These are phyloP conservation scores for Colletotrichum sp. DNA, from an alignment of 2,329 filamentous ascomycete species.

Conservation along the genomic window DNA sequence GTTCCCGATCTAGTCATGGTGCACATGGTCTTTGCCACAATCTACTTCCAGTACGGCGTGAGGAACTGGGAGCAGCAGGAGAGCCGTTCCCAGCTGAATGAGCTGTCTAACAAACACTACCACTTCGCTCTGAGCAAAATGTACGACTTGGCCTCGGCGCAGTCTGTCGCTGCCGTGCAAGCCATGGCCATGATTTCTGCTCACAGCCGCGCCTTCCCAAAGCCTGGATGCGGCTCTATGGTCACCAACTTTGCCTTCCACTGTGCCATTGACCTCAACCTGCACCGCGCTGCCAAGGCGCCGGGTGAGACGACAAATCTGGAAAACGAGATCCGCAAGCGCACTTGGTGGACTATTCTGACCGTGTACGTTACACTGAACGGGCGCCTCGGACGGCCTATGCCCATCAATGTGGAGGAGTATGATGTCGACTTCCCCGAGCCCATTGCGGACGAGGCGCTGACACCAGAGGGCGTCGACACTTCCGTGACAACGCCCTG, in stretches of 20 bases:
- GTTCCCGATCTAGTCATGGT: slow-evolving; percentile 72
- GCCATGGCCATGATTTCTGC: slow-evolving; percentile 74
- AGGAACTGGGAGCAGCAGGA: slow-evolving; percentile 66
- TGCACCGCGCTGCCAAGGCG: slow-evolving; percentile 72
- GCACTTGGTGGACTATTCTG: slow-evolving; percentile 78
- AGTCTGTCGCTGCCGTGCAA: slow-evolving; percentile 72
- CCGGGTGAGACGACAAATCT: slow-evolving; percentile 56
- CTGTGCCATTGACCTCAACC: slow-evolving; percentile 74
- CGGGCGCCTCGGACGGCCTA: slow-evolving; percentile 78
- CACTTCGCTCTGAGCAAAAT: slow-evolving; percentile 76
- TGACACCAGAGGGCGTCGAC: slow-evolving; percentile 69
- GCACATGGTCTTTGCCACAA: slow-evolving; percentile 80
- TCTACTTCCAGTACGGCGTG: slow-evolving; percentile 78
- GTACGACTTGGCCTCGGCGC: slow-evolving; percentile 66
- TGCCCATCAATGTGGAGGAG: slow-evolving; percentile 75
- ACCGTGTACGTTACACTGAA: slow-evolving; percentile 71
- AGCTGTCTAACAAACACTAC: slow-evolving; percentile 77
- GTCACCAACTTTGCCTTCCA: slow-evolving; percentile 69
- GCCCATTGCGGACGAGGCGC: slow-evolving; percentile 71
- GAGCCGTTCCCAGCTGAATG: slow-evolving; percentile 60
- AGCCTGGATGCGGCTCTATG: slow-evolving; percentile 76
- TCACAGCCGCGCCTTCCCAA: slow-evolving; percentile 79
- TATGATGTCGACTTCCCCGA: slow-evolving; percentile 82
- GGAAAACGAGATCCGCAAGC: slow-evolving; percentile 77
- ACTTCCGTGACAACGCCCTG: slow-evolving; percentile 62